Base-by-base conservation (phyloP, 1,284 basidiomycete genomes). In the Ceratobasidium sp. region DNA sequence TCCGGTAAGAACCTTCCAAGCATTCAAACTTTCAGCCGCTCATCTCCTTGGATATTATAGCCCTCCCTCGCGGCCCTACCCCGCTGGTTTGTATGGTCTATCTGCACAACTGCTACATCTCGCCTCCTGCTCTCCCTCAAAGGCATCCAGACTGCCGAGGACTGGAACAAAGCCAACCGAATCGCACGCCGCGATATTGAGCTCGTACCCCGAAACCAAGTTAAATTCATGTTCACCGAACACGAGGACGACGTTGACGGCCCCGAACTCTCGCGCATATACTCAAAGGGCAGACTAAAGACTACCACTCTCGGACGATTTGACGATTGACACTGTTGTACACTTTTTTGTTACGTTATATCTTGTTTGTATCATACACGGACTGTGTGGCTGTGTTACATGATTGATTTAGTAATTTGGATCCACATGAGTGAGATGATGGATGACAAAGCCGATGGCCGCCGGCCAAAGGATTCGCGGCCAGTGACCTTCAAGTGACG, bases 41-140 rank as follows among this genome's bases (percentile, higher is more conserved):
- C 18, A 59, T n/a, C 32, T n/a, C n/a, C n/a, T n/a, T n/a, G n/a
- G n/a, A 35, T 43, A 3, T 54, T 9, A 21, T 55, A 73, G 72
- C 38, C 54, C 38, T 49, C 57, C 11, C 63, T 73, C 21, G 63
- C 72, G 6, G 55, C 66, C 32, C 35, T 73, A 9, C 72, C 72
- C 18, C 63, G 50, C 49, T 58, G 44, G 16, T 49, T 73, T 30
- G 74, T 73, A 54, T 75, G 74, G 74, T 28, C 72, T 32, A 59
- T 75, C 32, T 66, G 41, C 72, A 73, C 74, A 7, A 69, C 67
- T 11, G 74, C 74, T 7, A 73, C 73, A n/a, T 73, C 74, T 14
- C 74, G 72, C 18, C 55, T 75, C 7, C 44, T 75, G 28, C 73
- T 75, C 5, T 73, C 72, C 26, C 55, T 74, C 21, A 50, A 75